These are phyloP conservation scores for Pythium guiyangense DNA, from an alignment of 352 stramenopile species.

Conservation along the genomic window DNA sequence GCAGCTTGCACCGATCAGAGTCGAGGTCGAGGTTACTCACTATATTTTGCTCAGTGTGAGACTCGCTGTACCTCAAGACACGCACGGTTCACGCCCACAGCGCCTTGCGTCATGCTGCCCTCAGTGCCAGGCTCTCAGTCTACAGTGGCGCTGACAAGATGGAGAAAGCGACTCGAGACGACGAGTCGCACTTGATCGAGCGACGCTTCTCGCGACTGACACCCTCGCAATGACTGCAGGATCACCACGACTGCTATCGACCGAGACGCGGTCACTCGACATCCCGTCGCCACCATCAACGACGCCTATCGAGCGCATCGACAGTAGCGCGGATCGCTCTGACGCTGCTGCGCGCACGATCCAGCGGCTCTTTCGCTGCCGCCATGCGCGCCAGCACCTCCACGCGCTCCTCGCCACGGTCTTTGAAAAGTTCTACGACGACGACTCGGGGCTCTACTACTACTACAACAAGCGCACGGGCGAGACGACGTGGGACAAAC, in stretches of 20 bases:
- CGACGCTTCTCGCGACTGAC: no score
- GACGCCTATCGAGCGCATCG: slow-evolving; percentile 22
- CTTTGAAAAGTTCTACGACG: slow-evolving; percentile 71
- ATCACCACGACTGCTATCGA: not conserved
- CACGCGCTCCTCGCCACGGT: slow-evolving; percentile 44
- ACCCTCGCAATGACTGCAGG: no score
- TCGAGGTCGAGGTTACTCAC: no score
- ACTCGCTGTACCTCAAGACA: no score
- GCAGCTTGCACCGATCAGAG: no score
- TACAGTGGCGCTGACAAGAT: no score
- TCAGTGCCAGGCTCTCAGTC: no score
- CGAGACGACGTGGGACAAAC: slow-evolving; percentile 76
- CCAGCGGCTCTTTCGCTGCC: slow-evolving; percentile 60
- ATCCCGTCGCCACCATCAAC: slow-evolving; percentile 9
- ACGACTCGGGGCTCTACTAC: slow-evolving; percentile 56
- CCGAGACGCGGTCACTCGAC: not conserved
- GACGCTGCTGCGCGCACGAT: slow-evolving; percentile 32
- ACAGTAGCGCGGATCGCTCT: slow-evolving; percentile 8
- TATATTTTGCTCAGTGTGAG: no score
- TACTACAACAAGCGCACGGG: slow-evolving; percentile 69
- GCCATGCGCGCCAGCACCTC: slow-evolving; percentile 36
- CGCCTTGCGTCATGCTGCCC: no score
- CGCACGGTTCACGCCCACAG: no score
- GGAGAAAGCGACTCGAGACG: no score
- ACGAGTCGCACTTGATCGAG: no score